Evolutionary conservation across 192 early-diverging fungal species (phyloP).

Genomic region (Coemansia sp.): DNA sequence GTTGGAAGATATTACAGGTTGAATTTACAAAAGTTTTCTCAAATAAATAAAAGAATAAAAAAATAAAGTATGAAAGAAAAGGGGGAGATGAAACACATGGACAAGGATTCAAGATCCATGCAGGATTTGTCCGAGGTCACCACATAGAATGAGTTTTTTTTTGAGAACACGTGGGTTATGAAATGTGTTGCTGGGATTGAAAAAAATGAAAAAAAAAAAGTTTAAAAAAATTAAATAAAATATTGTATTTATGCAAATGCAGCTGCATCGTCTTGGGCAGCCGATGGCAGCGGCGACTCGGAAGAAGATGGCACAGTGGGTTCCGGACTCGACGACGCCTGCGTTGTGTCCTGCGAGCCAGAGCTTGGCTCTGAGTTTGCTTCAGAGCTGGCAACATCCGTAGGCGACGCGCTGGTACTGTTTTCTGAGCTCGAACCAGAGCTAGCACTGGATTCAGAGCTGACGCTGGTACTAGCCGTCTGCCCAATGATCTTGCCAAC

Average conservation of each 20-base stretch:
- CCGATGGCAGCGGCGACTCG: background rate
- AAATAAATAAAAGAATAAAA: background rate
- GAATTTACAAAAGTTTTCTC: background rate
- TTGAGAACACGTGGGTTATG: background rate
- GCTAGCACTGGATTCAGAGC: background rate
- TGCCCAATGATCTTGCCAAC: constrained; percentile 36
- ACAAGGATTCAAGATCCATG: too few relatives aligned
- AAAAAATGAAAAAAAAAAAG: background rate
- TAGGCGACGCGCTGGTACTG: background rate
- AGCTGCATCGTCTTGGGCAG: background rate
- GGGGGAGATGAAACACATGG: background rate
- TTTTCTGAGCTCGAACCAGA: background rate
- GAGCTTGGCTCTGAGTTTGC: background rate
- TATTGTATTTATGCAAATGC: background rate
- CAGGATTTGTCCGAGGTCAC: too few relatives aligned
- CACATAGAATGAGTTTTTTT: background rate
- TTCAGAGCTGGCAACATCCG: background rate
- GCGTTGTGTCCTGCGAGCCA: background rate
- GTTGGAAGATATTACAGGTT: background rate
- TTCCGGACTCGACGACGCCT: background rate
- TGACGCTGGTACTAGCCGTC: background rate
- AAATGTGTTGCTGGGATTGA: background rate
- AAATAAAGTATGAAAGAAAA: background rate
- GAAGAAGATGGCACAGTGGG: background rate
- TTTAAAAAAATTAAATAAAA: background rate